Evolutionary conservation across 768 basidiomycete genomes (phyloP), one percentile per base, ranked within the genome.

Genomic region (Amanita exitialis): DNA sequence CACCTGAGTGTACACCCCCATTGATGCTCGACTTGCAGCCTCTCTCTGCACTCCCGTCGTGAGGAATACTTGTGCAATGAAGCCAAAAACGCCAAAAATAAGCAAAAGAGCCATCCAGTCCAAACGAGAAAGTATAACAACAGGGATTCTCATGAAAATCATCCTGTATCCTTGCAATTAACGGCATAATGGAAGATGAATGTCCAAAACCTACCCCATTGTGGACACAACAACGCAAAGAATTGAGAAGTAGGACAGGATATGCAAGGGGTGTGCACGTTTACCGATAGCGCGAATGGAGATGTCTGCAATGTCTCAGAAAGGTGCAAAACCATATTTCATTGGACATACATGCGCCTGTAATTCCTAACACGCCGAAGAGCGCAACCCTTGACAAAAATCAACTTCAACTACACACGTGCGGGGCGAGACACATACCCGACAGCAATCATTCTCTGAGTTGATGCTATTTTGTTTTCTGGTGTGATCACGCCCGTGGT

Each of bases 191-290:
- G 1, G 8, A 47, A 15, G 21, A 16, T 13, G 0, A 6, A 5
- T 25, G 4, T 48, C 25, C 1, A 20, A 41, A 25, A 63, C 69
- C 28, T 53, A 74, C 72, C 62, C 61, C 18, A 66, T 53, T 8
- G 60, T 46, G 1, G 71, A 66, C 23, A 67, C 64, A 23, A 71
- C 49, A 1, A 82, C 73, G 47, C 77, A 82, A 55, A 77, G 70
- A 6, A 73, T 61, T 1, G 83, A 79, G 62, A 84, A 90, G 49
- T 78, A 88, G 0, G 74, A 65, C 57, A 91, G 72, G 2, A 77
- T 70, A 61, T 94, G 90, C 51, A 90, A 63, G 0, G 89, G 71
- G 56, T 86, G 83, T 1, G 89, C 89, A 4, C 83, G 74, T 52
- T 76, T 81, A 0, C 90, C 90, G 34, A 92, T 86, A 0, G 77